Conservation (phyloP, 805 yeast species). For the Pichia manshurica region DNA sequence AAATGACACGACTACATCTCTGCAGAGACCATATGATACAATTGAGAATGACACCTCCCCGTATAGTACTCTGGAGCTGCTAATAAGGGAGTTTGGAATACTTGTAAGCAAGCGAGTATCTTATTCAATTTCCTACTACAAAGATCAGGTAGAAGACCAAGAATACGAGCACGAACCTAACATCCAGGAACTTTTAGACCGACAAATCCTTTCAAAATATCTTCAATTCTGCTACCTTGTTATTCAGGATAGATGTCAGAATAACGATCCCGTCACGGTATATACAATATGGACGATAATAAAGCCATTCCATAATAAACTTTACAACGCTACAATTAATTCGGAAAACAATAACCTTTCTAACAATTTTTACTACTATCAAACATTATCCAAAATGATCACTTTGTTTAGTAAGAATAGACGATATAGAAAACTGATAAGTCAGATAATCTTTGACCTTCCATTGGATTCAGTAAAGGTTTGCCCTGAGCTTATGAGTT, state of each 20-base stretch:
- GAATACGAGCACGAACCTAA: not conserved
- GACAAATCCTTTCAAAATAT: conserved; percentile 22
- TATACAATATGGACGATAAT: conserved; percentile 26
- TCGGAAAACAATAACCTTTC: conserved; percentile 24
- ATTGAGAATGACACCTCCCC: not conserved
- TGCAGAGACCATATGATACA: no score
- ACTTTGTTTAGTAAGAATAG: conserved; percentile 26
- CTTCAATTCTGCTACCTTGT: conserved; percentile 25
- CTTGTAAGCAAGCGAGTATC: conserved; percentile 11
- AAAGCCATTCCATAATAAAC: conserved; percentile 27
- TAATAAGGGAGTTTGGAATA: conserved; percentile 18
- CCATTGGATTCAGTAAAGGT: conserved; percentile 31
- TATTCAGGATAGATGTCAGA: conserved; percentile 21
- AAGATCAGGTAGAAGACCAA: not conserved
- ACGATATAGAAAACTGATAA: conserved; percentile 25
- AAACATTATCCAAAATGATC: conserved; percentile 24
- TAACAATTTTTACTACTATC: conserved; percentile 28
- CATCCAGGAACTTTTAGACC: conserved; percentile 15
- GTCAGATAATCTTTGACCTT: conserved; percentile 24
- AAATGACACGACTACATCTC: not conserved
- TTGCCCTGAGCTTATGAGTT: conserved; percentile 30
- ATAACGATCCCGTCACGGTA: conserved; percentile 26
- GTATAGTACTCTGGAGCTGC: conserved; percentile 8
- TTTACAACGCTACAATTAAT: conserved; percentile 22
- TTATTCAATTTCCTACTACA: conserved; percentile 12